phyloP scores from a whole-genome alignment of 352 stramenopile genomes.

The Pythium aquatile region DNA sequence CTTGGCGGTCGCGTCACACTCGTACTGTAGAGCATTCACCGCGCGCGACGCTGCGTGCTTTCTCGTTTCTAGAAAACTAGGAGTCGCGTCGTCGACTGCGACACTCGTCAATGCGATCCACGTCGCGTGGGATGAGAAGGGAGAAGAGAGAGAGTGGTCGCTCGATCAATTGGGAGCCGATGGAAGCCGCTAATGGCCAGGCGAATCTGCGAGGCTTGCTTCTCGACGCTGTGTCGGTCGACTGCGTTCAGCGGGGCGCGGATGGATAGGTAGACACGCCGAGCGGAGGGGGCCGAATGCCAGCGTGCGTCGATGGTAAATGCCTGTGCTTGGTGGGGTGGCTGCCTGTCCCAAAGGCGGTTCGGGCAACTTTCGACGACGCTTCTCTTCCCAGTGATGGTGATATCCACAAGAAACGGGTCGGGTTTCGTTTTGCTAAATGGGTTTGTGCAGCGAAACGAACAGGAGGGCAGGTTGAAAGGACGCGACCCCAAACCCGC shows the following conservation, averaged over 20 bases:
- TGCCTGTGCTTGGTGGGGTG: not conserved
- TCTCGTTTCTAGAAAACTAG: not conserved
- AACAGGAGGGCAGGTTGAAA: not conserved
- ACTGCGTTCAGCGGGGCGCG: not conserved
- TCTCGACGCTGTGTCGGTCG: not conserved
- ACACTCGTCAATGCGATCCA: not conserved
- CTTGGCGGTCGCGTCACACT: not conserved
- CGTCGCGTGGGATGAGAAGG: constrained; percentile 1
- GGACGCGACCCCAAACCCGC: not conserved
- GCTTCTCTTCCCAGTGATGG: constrained; percentile 24
- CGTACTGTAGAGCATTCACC: not conserved
- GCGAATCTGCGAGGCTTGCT: not conserved
- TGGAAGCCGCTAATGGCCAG: not conserved
- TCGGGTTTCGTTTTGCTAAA: not conserved
- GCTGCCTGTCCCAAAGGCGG: constrained; percentile 18
- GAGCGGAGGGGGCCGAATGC: not conserved
- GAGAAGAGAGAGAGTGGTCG: not conserved
- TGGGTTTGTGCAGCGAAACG: not conserved
- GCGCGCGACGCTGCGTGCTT: not conserved
- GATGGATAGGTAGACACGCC: not conserved
- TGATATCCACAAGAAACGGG: not conserved
- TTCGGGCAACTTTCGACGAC: constrained; percentile 25
- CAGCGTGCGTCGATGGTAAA: not conserved
- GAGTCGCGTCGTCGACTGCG: not conserved
- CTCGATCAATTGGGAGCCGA: not conserved